These are phyloP conservation scores for Malus hybrid DNA, from an alignment of 331 rosid genomes.

Conservation along the genomic window DNA sequence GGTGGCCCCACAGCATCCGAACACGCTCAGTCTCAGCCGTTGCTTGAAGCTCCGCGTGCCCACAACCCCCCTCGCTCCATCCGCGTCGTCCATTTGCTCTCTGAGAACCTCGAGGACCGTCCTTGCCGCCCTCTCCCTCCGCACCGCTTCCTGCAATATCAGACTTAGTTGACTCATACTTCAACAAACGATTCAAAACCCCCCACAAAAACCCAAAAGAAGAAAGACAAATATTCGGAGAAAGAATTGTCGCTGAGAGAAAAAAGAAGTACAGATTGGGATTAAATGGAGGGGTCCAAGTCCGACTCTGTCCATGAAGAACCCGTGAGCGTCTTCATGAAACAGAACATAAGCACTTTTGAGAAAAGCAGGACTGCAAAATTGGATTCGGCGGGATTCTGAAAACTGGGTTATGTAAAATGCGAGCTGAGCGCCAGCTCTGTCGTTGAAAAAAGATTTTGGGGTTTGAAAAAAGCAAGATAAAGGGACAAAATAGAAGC, in stretches of 20 bases:
- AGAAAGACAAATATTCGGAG: neutral
- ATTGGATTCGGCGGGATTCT: neutral
- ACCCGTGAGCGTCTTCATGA: constrained; percentile 53
- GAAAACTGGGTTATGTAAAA: neutral
- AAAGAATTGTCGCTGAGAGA: neutral
- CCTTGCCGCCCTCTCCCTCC: constrained; percentile 41
- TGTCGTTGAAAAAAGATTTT: constrained; percentile 3
- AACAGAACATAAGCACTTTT: neutral
- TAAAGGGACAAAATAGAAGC: constrained; percentile 41
- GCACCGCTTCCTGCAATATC: constrained; percentile 61
- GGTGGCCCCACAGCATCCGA: constrained; percentile 74
- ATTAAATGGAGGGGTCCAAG: constrained; percentile 8
- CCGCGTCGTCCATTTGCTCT: constrained; percentile 68
- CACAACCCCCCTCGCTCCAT: constrained; percentile 11
- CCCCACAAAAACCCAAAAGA: neutral
- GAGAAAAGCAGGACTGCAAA: neutral
- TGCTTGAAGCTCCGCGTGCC: constrained; percentile 61
- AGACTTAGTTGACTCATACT: constrained; percentile 72
- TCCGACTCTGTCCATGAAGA: constrained; percentile 22
- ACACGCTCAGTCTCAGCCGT: constrained; percentile 58
- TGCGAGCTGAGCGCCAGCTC: constrained; percentile 10
- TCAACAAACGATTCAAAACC: constrained; percentile 3
- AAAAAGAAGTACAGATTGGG: constrained; percentile 18
- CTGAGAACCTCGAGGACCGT: constrained; percentile 60
- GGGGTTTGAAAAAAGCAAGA: constrained; percentile 4